Percentiles rank a stretch among this genome's conserved stretches.
Evolutionary conservation across 2,329 filamentous ascomycete species (phyloP).

Genomic region (Colletotrichum coccodes): DNA sequence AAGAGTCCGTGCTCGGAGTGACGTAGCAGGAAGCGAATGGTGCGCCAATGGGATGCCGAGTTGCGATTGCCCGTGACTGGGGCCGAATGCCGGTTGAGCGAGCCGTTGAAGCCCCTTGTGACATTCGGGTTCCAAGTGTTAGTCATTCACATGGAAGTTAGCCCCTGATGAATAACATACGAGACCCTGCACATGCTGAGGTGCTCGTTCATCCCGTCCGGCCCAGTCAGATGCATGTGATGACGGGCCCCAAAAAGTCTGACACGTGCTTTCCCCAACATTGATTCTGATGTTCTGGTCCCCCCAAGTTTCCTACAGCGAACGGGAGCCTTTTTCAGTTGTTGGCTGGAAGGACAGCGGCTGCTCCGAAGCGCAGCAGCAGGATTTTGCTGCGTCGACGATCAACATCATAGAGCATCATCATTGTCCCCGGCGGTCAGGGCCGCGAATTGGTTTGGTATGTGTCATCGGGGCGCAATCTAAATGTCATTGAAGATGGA

Average conservation of each 20-base stretch:
- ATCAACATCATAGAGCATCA: conserved; percentile 2
- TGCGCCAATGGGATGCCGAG: conserved; percentile 6
- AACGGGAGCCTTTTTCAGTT: background rate
- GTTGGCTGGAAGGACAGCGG: background rate
- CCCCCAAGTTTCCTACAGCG: background rate
- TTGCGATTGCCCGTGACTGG: conserved; percentile 17
- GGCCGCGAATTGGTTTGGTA: too few relatives aligned
- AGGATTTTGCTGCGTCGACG: background rate
- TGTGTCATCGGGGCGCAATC: too few relatives aligned
- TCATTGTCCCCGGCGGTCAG: background rate
- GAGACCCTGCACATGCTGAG: conserved; percentile 14
- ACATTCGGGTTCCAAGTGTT: background rate
- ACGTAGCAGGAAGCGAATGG: background rate
- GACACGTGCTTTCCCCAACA: conserved; percentile 34
- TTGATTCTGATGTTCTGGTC: conserved; percentile 16
- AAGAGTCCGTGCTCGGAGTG: conserved; percentile 23
- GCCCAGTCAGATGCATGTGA: conserved; percentile 31
- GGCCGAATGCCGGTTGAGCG: conserved; percentile 32
- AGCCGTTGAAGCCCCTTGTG: conserved; percentile 16
- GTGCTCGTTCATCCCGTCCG: conserved; percentile 29
- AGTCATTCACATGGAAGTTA: background rate
- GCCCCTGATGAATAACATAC: background rate
- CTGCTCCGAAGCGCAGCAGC: background rate
- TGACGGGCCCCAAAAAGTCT: conserved; percentile 24
- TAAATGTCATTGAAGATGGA: background rate